These are phyloP conservation scores for Lactarius psammicola DNA, from an alignment of 768 basidiomycete genomes.

Conservation along the genomic window DNA sequence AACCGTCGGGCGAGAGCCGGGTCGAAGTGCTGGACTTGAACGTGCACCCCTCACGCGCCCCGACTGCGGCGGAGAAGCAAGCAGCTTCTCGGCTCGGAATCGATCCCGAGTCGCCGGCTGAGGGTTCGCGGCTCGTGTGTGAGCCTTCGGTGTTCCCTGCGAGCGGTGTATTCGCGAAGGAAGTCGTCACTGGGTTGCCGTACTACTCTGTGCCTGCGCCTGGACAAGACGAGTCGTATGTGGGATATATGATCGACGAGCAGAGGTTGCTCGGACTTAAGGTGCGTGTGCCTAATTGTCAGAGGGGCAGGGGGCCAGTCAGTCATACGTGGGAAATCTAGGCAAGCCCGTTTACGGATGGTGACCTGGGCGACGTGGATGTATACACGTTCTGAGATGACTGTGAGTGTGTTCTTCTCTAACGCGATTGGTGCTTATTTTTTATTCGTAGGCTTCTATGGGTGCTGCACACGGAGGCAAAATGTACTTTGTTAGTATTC, in stretches of 20 bases:
- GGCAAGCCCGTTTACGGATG: constrained; percentile 35
- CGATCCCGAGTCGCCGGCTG: not conserved
- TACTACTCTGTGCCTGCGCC: constrained; percentile 29
- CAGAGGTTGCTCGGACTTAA: constrained; percentile 39
- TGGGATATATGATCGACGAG: constrained; percentile 43
- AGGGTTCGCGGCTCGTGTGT: constrained; percentile 10
- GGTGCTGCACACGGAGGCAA: no score
- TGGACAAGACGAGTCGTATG: constrained; percentile 28
- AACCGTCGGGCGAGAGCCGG: constrained; percentile 15
- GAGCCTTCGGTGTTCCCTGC: constrained; percentile 16
- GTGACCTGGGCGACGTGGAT: constrained; percentile 39
- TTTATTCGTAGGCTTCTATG: no score
- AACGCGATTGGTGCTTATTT: no score
- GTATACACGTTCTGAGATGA: constrained; percentile 38
- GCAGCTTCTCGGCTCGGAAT: constrained; percentile 11
- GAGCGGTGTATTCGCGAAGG: constrained; percentile 30
- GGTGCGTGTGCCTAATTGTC: constrained; percentile 30
- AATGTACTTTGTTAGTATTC: not conserved
- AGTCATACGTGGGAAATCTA: not conserved
- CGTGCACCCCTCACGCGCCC: constrained; percentile 21
- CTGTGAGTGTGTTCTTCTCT: not conserved
- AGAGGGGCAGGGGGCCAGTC: not conserved
- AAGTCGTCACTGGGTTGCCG: constrained; percentile 35
- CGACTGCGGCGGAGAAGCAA: constrained; percentile 7
- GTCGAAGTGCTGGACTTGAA: constrained; percentile 39